Evolutionary conservation across 192 early-diverging fungal species (phyloP).

Genomic region (Backusella parvicylindrica): DNA sequence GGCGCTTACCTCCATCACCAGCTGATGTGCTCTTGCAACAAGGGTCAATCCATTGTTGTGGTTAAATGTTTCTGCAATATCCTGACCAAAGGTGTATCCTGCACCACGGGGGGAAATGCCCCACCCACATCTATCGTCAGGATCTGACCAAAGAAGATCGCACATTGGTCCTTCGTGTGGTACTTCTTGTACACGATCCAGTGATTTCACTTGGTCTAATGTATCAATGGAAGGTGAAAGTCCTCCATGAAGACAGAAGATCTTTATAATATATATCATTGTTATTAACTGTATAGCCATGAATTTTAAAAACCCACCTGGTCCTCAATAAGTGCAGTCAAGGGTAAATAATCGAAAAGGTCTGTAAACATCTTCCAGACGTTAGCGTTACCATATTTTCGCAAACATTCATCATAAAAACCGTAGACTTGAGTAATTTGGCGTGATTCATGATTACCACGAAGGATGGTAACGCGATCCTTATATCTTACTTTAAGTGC

Average conservation of each 20-base stretch:
- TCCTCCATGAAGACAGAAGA: slow-evolving; percentile 99
- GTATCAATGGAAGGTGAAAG: slow-evolving; percentile 91
- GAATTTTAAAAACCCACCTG: slow-evolving; percentile 53
- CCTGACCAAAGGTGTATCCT: slow-evolving; percentile 88
- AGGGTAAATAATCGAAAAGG: slow-evolving; percentile 94
- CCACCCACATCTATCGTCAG: slow-evolving; percentile 85
- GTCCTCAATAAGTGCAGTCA: slow-evolving; percentile 97
- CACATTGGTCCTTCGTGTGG: slow-evolving; percentile 87
- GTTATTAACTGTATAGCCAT: too few relatives aligned
- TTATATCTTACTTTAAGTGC: slow-evolving; percentile 92
- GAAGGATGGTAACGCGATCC: slow-evolving; percentile 91
- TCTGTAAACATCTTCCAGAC: slow-evolving; percentile 99
- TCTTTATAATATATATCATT: slow-evolving; percentile 46
- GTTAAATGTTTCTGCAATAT: slow-evolving; percentile 84
- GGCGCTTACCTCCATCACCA: slow-evolving; percentile 76
- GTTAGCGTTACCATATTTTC: slow-evolving; percentile 97
- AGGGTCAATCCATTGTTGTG: slow-evolving; percentile 95
- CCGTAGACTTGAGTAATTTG: slow-evolving; percentile 99
- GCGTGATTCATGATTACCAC: slow-evolving; percentile 98
- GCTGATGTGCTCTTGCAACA: slow-evolving; percentile 94
- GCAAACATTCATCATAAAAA: slow-evolving; percentile 98
- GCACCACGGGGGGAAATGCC: slow-evolving; percentile 85
- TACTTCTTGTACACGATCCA: slow-evolving; percentile 94
- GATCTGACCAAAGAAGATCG: slow-evolving; percentile 87
- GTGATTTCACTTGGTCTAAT: slow-evolving; percentile 90